These are phyloP conservation scores for Phytophthora pinifolia DNA, from an alignment of 352 stramenopile species.

Conservation along the genomic window DNA sequence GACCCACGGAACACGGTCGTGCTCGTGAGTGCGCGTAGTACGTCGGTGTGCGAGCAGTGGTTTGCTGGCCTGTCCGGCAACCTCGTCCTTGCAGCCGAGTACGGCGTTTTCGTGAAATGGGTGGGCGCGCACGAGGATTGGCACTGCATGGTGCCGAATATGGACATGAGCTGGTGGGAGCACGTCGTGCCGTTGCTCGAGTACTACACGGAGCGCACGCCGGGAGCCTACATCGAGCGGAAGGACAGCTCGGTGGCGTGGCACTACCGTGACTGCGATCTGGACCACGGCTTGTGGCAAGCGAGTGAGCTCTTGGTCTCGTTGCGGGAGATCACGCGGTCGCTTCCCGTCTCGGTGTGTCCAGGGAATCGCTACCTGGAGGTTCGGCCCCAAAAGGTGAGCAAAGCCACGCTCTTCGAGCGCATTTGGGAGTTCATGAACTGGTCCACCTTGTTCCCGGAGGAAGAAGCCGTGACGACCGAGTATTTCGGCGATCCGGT, in stretches of 20 bases:
- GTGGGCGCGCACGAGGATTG: conserved; percentile 57
- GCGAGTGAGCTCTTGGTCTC: conserved; percentile 87
- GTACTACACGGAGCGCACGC: conserved; percentile 85
- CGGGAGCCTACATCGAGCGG: conserved; percentile 79
- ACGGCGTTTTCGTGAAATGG: conserved; percentile 84
- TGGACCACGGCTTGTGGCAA: conserved; percentile 88
- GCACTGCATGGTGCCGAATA: conserved; percentile 80
- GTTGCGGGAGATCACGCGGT: conserved; percentile 71
- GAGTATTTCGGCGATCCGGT: conserved; percentile 74
- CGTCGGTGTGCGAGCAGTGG: conserved; percentile 75
- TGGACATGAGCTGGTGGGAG: conserved; percentile 82
- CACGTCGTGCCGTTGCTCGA: conserved; percentile 75
- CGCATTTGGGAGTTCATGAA: conserved; percentile 88
- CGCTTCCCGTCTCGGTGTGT: conserved; percentile 70
- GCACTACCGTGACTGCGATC: conserved; percentile 90
- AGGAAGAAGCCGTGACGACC: conserved; percentile 62
- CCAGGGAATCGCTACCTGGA: conserved; percentile 77
- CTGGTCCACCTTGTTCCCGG: conserved; percentile 59
- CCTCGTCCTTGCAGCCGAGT: conserved; percentile 74
- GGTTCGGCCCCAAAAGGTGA: conserved; percentile 78
- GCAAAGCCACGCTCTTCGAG: conserved; percentile 79
- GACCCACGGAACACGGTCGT: conserved; percentile 79
- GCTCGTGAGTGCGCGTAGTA: conserved; percentile 70
- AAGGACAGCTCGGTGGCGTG: conserved; percentile 88
- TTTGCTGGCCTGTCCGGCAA: conserved; percentile 65